These are phyloP conservation scores for Solanum corneliomulleri DNA, from an alignment of 257 asterid species.

Conservation along the genomic window DNA sequence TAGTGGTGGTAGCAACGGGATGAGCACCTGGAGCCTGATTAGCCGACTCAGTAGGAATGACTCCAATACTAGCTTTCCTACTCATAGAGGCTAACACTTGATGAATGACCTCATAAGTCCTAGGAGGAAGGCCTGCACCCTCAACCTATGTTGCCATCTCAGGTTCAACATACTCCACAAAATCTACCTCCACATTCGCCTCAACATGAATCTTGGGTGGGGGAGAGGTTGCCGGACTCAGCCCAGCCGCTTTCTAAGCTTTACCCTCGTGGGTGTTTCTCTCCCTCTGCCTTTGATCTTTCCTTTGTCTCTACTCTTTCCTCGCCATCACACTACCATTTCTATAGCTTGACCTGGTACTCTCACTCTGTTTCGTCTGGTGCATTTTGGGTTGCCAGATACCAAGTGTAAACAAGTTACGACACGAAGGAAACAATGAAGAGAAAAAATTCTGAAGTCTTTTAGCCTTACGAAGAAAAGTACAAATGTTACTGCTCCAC, in stretches of 20 bases:
- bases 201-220: not conserved
- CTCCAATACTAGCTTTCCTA: not conserved
- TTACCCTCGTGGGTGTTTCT: not conserved
- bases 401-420: not conserved
- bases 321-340: not conserved
- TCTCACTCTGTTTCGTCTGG: not conserved
- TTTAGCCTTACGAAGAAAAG: not conserved
- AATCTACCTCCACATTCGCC: not conserved
- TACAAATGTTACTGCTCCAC: not conserved
- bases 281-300: not conserved
- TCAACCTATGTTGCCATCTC: not conserved
- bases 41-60: not conserved
- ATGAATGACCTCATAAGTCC: not conserved
- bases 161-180: not conserved
- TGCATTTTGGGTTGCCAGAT: not conserved
- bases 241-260: not conserved
- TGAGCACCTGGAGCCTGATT: not conserved
- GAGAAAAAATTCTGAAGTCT: not conserved
- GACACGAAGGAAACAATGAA: not conserved
- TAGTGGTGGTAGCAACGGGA: not conserved
- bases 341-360: too few species aligned
- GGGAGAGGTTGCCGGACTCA: not conserved
- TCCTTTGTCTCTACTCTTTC: not conserved
- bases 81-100: not conserved
- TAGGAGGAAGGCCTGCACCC: not conserved